Base-by-base conservation (phyloP, 2,329 filamentous ascomycete genomes). In the Fusarium acutatum region DNA sequence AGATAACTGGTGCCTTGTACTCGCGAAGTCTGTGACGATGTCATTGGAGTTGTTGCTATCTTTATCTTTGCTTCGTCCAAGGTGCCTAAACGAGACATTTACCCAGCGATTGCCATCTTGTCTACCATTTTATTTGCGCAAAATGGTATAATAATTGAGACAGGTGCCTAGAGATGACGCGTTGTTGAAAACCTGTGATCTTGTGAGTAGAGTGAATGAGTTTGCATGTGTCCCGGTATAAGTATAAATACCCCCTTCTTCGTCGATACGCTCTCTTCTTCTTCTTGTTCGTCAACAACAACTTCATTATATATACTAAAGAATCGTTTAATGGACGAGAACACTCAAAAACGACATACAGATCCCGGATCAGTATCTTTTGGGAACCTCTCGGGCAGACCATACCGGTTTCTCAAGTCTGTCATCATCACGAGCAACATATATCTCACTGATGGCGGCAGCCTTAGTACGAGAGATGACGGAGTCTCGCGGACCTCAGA, bases 151-250 rank as follows among this genome's bases (percentile, higher is more conserved):
- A 50, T 0, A 2, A 1, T 13, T 20, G 7, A 15, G 18, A 38
- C 8, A n/a, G 5, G 2, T 14, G 7, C 2, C 7, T 32, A 0
- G 3, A 26, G 18, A 18, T 38, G 43, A 44, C 7, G 20, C 14
- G 5, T 28, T 7, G 7, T 4, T 58, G 0, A 38, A 28, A 20
- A 17, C 1, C 0, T 35, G n/a, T 4, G 10, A 14, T 26, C 2
- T 13, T n/a, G 7, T 14, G 30, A 35, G 11, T 24, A 15, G 1
- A 28, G n/a, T 28, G 53, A 22, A 20, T 14, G 60, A 28, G 30
- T 8, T 32, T n/a, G 13, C 13, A 4, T 9, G 44, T 20, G 8
- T 35, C 11, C 3, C 9, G 3, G n/a, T 15, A 5, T 10, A 40
- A 32, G 52, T 41, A 67, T 53, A 66, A 67, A 35, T 34, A 41